Base-by-base conservation (phyloP, 345 rosid species). In the Acer campestre region DNA sequence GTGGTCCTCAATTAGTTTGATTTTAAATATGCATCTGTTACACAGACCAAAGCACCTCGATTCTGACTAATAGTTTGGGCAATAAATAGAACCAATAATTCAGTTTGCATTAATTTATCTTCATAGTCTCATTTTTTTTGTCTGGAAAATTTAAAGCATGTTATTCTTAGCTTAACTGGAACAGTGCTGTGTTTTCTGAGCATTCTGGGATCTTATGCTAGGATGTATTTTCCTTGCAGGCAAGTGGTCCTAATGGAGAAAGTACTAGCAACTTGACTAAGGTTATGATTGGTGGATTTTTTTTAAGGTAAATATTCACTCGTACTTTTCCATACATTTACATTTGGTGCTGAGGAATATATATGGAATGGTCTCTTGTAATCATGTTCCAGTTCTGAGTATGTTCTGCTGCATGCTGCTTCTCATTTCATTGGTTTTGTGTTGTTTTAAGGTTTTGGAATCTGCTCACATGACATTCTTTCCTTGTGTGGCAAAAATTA, bases 161-260 rank as follows among this genome's bases (percentile, higher is more conserved):
- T 67, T 40, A n/a, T 73, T 42, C 10, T 22, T 56, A 42, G 44
- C 38, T 22, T 13, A 14, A 2, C 27, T 27, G 22, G 68, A 42
- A 55, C 20, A 1, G 9, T 10, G 7, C 10, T 6, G 7, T 29
- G 58, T 38, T 27, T 44, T 61, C 73, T 64, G 66, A 38, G 46
- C 22, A 16, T 38, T 75, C 31, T 10, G 61, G 66, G 63, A 78
- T 80, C 78, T 80, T 61, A 84, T 68, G 51, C 67, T 63, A 27
- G 51, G 77, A 18, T 75, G 44, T 65, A 71, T 66, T 77, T 68
- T 86, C 71, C 72, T 66, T 84, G 75, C 94, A 96, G 99, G 92
- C 98, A 63, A 91, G 94, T 89, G 94, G 92, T 85, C 89, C 95
- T 38, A 95, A 92, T 77, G 99, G 98, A 77, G 95, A 91, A 80